A percentile compares a stretch with the other conserved stretches of the same genome.
These are phyloP conservation scores for Fusarium citri DNA, from an alignment of 2,329 filamentous ascomycete species.

Conservation along the genomic window DNA sequence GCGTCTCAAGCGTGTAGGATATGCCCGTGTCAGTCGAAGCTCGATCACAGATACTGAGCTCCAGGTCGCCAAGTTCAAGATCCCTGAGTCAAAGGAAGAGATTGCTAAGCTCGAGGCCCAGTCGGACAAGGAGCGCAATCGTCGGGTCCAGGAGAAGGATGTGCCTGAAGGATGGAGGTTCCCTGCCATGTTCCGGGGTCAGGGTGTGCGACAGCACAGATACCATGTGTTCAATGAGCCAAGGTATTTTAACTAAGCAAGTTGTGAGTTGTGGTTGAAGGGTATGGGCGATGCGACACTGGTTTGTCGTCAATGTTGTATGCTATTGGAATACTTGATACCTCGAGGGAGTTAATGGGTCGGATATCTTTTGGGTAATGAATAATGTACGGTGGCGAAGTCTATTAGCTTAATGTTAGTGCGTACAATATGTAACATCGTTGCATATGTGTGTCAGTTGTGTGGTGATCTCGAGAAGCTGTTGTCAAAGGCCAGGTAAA, in stretches of 20 bases:
- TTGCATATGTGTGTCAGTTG: neutral
- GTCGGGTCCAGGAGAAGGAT: slow-evolving; percentile 73
- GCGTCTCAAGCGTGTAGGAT: slow-evolving; percentile 84
- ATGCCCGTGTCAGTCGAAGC: slow-evolving; percentile 86
- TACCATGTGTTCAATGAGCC: slow-evolving; percentile 98
- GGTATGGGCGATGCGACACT: slow-evolving; percentile 12
- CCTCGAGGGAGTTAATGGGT: slow-evolving; percentile 23
- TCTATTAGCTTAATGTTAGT: slow-evolving; percentile 28
- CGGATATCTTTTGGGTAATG: slow-evolving; percentile 21
- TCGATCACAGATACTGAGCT: slow-evolving; percentile 98
- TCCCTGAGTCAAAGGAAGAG: slow-evolving; percentile 74
- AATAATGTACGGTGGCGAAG: slow-evolving; percentile 35
- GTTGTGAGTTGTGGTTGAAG: neutral
- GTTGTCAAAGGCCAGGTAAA: neutral
- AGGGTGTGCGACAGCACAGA: slow-evolving; percentile 87
- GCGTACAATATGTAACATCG: slow-evolving; percentile 25
- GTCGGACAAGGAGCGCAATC: slow-evolving; percentile 66
- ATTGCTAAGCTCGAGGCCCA: slow-evolving; percentile 56
- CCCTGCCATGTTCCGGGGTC: slow-evolving; percentile 83
- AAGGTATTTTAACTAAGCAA: slow-evolving; percentile 69
- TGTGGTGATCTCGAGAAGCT: neutral
- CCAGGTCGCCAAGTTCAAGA: slow-evolving; percentile 94
- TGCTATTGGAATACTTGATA: slow-evolving; percentile 2
- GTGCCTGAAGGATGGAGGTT: slow-evolving; percentile 84
- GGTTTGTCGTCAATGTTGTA: slow-evolving; percentile 5